Evolutionary conservation across 305 asterid species (phyloP), one percentile per base, ranked within the genome.

Genomic region (Fraxinus sp.): DNA sequence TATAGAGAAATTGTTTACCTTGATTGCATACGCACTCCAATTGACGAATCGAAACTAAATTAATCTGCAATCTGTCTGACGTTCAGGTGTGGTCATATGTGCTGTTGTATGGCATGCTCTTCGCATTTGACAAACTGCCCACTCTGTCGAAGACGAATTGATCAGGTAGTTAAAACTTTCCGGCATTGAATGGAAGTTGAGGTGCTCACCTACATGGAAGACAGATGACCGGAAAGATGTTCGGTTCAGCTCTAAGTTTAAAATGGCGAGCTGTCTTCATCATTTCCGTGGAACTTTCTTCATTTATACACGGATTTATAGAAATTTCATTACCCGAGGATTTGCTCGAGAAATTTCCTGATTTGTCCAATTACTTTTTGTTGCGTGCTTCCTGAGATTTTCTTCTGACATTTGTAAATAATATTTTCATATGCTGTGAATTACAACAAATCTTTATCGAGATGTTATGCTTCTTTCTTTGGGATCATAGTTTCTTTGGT

Each of bases 81-180:
- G 84, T 88, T 90, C 95, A 97, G 99, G 94, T 97, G 98, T 77
- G 99, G 99, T 75, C 99, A 95, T 86, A 93, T 97, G 98, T 97
- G 98, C 92, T 95, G 99, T 77, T 97, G 99, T 87, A 88, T 89
- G 93, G 36, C 87, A 28, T 95, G 98, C 87, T 91, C 98, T 26
- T 92, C 96, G 13, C 99, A 95, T 90, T 86, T 93, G 93, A 91
- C 97, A 28, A 90, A 72, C 87, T 97, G 98, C 82, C 99, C 99
- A 6, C 93, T 97, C n/a, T 97, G 99, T 87, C 93, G 98, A 83
- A 90, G 97, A 84, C 84, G 92, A 86, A 87, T 93, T 72, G 98
- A 93, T 49, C 95, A 88, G 91, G 96, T 84, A 7, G 97, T 97
- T 76, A 93, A 82, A 90, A 91, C 98, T 84, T 97, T 92, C 89